These are phyloP conservation scores for Ilex paraguariensis DNA, from an alignment of 305 asterid species.

Conservation along the genomic window DNA sequence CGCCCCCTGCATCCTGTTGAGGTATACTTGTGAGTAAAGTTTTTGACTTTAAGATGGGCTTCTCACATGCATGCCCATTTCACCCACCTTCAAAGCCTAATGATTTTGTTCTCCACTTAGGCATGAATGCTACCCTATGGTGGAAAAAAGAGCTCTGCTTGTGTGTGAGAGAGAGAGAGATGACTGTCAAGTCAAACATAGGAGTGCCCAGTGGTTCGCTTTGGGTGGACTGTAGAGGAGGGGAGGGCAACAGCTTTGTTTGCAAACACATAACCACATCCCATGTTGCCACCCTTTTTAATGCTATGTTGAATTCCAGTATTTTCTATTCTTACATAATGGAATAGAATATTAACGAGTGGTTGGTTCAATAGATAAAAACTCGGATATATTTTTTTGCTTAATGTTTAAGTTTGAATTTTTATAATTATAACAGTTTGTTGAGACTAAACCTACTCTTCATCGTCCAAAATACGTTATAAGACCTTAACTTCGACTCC, in stretches of 20 bases:
- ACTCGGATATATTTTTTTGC: too few relatives aligned
- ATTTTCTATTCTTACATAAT: neutral
- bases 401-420: too few relatives aligned
- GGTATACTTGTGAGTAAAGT: too few relatives aligned
- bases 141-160: neutral
- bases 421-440: too few relatives aligned
- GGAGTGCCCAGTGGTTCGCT: neutral
- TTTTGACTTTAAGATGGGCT: too few relatives aligned
- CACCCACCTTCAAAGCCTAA: slow-evolving; percentile 29
- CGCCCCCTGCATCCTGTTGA: too few relatives aligned
- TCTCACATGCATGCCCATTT: slow-evolving; percentile 23
- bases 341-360: too few relatives aligned
- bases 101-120: slow-evolving; percentile 53
- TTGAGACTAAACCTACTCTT: too few relatives aligned
- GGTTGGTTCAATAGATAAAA: too few relatives aligned
- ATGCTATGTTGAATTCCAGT: neutral
- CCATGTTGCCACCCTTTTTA: neutral
- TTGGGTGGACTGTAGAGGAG: neutral
- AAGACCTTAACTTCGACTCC: too few relatives aligned
- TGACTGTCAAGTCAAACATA: neutral
- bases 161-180: neutral
- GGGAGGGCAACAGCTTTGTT: too few relatives aligned
- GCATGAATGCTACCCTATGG: neutral
- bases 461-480: too few relatives aligned
- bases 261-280: neutral